Evolutionary conservation across 352 stramenopile species (phyloP).

Genomic region (Blastocystis sp.): DNA sequence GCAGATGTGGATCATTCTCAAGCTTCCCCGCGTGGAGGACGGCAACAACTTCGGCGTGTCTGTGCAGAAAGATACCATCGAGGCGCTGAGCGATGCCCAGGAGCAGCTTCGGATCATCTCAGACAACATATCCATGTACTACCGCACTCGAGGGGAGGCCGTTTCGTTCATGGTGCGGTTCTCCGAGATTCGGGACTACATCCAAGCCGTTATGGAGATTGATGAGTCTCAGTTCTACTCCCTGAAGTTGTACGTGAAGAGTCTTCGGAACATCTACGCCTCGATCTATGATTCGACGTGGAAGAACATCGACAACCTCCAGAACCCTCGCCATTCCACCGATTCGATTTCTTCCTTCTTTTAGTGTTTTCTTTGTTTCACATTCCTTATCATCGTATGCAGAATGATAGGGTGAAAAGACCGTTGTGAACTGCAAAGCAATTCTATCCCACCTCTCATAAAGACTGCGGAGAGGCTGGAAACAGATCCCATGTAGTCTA

Average conservation of each 20-base stretch:
- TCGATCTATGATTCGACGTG: conserved; percentile 6
- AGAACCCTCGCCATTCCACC: conserved; percentile 24
- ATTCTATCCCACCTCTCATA: background rate
- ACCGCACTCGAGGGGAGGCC: background rate
- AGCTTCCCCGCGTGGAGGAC: conserved; percentile 71
- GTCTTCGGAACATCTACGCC: background rate
- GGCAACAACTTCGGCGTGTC: conserved; percentile 72
- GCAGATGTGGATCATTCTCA: conserved; percentile 71
- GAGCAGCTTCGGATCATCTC: conserved; percentile 1
- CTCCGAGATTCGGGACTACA: background rate
- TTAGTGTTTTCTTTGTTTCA: conserved; percentile 19
- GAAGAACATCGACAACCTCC: conserved; percentile 42
- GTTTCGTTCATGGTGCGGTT: background rate
- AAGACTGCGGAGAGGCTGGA: background rate
- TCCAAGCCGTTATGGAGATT: conserved; percentile 23
- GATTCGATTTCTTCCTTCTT: conserved; percentile 36
- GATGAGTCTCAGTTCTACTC: conserved; percentile 44
- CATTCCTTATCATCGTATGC: background rate
- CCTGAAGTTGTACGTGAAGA: conserved; percentile 25
- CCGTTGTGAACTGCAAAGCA: too few relatives aligned
- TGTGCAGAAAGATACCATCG: conserved; percentile 56
- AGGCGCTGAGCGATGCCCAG: background rate
- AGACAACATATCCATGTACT: conserved; percentile 26
- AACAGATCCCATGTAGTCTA: conserved; percentile 68
- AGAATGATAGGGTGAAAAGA: too few relatives aligned